Evolutionary conservation across 2,329 filamentous ascomycete genomes (phyloP), one percentile per base, ranked within the genome.

Genomic region (Aschersonia sp.): DNA sequence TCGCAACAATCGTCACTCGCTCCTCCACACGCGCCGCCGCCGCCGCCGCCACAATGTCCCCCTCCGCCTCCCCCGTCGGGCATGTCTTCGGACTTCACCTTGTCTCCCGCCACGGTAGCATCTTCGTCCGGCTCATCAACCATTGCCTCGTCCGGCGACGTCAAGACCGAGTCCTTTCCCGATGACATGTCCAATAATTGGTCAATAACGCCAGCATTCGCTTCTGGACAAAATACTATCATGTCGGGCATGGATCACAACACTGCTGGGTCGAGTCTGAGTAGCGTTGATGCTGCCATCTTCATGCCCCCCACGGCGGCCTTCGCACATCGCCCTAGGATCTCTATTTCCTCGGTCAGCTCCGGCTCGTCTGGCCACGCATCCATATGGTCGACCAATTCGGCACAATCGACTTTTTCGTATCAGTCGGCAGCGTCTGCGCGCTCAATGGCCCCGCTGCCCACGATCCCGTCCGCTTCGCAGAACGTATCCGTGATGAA

Each of bases 331-430:
- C 66, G 67, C 35, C 65, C 68, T 35, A 61, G 68, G 45, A 69
- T 71, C 47, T 70, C 68, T n/a, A 63, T 70, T 35, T 74, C 72
- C 1, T 73, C 72, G 3, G 70, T 70, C 5, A 73, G 70, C 56
- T 71, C 70, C 9, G 67, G 66, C 20, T 73, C 70, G 20, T 72
- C 70, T 4, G 70, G 70, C n/a, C 67, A 71, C 48, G 64, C 67
- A 10, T 72, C 70, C 40, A 62, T 71, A 48, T 65, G 68, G 62
- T 73, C 71, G 3, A 68, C 62, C 44, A 65, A 64, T 47, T 66
- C 64, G 1, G 61, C 58, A 5, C 63, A 63, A 43, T 66, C 65
- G 5, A 65, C 65, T 43, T 62, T 68, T 53, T 67, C 66, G 5
- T 68, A 65, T 56, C 62, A 69, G 44, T 62, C 64, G 10, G 59